Conservation (phyloP, 2,329 filamentous ascomycete species). For the Colletotrichum euphorbiae region DNA sequence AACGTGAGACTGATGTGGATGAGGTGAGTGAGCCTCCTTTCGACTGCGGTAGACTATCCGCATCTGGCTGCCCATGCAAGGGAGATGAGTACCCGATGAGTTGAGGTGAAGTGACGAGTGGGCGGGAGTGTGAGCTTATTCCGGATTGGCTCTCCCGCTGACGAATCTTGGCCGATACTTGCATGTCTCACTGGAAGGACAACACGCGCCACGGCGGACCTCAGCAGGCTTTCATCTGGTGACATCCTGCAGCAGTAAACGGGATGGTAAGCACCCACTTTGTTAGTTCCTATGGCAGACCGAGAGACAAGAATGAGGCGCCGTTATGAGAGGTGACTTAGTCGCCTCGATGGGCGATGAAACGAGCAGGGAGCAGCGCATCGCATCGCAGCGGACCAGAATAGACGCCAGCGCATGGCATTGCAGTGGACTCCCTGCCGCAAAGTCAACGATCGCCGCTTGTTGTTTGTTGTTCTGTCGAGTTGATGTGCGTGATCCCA, state of each 20-base stretch:
- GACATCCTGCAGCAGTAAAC: neutral
- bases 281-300: neutral
- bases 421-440: conserved; percentile 10
- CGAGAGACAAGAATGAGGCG: neutral
- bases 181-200: conserved; percentile 6
- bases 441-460: conserved; percentile 1
- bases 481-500: neutral
- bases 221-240: conserved; percentile 22
- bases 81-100: neutral
- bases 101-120: neutral
- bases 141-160: conserved; percentile 22
- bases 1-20: neutral
- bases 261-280: neutral
- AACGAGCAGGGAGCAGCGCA: conserved; percentile 15
- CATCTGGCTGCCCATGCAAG: neutral
- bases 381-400: neutral
- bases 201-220: conserved; percentile 11
- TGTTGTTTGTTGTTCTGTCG: neutral
- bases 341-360: conserved; percentile 8
- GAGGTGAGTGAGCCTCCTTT: conserved; percentile 7
- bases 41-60: neutral
- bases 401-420: neutral
- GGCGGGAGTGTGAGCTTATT: conserved; percentile 19
- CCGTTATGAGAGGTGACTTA: neutral
- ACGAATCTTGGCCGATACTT: conserved; percentile 9